Base-by-base conservation (phyloP, 305 asterid species). In the Ruellia speciosa region DNA sequence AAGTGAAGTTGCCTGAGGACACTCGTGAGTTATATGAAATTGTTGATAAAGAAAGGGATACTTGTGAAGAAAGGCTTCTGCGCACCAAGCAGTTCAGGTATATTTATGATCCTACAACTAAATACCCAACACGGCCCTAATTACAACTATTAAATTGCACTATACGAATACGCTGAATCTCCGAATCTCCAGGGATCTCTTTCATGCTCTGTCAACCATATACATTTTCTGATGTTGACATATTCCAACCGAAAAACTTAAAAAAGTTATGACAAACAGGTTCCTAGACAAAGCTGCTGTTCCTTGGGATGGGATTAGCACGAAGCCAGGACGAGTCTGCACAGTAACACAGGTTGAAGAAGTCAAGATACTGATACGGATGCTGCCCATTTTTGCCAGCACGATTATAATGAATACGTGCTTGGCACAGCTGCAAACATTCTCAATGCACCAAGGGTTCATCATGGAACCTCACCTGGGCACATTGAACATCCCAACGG, bases 311-410 rank as follows among this genome's bases (percentile, higher is more conserved):
- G 59, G 37, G 14, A 67, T 18, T 15, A 33, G 58, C 41, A 52
- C 56, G 57, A 60, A 56, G 40, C 66, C 72, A 5, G 19, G 74
- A 62, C 55, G 51, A 63, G 62, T 65, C 1, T 78, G 82, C 76
- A 76, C 77, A 7, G 72, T 79, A 39, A 76, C 85, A 62, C 85
- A 78, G 55, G 85, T 76, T 17, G 88, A 81, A 67, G 82, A 76
- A 70, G 75, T 78, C 17, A 81, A 78, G 69, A 76, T 79, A 39
- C 68, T 81, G 18, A 58, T 61, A 47, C 65, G 83, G 65, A 79
- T 79, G 85, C 59, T 74, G 14, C 85, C 88, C 0, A 76, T 76
- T 5, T 19, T 78, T 14, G 63, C 58, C 6, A 71, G 82, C 58
- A 81, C 85, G 5, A 52, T 72, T 16, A 70, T 76, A 70, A 59